phyloP scores from a whole-genome alignment of 306 rosid species.

The Echinosophora koreensis region DNA sequence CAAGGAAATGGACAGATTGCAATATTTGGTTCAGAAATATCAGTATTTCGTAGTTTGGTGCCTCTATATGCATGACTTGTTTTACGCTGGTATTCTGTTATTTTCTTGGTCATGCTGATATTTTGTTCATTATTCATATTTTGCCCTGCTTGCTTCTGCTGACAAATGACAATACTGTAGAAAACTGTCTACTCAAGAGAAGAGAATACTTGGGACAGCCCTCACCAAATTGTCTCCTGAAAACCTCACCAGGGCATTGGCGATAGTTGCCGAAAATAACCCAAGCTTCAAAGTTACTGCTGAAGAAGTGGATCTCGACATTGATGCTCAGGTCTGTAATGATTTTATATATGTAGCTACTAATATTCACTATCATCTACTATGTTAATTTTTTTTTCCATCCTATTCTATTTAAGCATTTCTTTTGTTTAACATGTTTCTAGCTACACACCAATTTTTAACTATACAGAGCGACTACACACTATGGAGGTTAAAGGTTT shows the following conservation, averaged over 20 bases:
- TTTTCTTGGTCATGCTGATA: background rate
- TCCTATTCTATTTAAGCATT: background rate
- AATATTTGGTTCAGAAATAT: slow-evolving; percentile 22
- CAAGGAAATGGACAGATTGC: slow-evolving; percentile 8
- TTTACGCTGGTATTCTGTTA: background rate
- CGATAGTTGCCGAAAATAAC: slow-evolving; percentile 75
- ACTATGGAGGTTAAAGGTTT: slow-evolving; percentile 69
- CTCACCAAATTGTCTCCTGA: slow-evolving; percentile 73
- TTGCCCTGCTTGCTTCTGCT: slow-evolving; percentile 15
- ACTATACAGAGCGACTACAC: slow-evolving; percentile 74
- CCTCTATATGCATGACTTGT: slow-evolving; percentile 18
- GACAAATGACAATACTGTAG: slow-evolving; percentile 42
- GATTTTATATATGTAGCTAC: slow-evolving; percentile 6
- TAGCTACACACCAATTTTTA: slow-evolving; percentile 13
- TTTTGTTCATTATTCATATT: slow-evolving; percentile 26
- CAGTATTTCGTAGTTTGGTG: background rate
- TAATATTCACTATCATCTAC: background rate
- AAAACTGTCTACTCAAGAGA: slow-evolving; percentile 77
- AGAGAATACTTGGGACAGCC: slow-evolving; percentile 66
- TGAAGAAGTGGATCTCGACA: slow-evolving; percentile 84
- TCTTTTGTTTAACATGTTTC: slow-evolving; percentile 12
- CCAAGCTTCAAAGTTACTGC: slow-evolving; percentile 71
- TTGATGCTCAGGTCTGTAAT: slow-evolving; percentile 79
- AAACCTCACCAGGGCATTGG: slow-evolving; percentile 75
- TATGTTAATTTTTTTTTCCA: slow-evolving; percentile 10